Conservation (phyloP, 495 filamentous ascomycete species). For the Beverwykella pulmonaria region DNA sequence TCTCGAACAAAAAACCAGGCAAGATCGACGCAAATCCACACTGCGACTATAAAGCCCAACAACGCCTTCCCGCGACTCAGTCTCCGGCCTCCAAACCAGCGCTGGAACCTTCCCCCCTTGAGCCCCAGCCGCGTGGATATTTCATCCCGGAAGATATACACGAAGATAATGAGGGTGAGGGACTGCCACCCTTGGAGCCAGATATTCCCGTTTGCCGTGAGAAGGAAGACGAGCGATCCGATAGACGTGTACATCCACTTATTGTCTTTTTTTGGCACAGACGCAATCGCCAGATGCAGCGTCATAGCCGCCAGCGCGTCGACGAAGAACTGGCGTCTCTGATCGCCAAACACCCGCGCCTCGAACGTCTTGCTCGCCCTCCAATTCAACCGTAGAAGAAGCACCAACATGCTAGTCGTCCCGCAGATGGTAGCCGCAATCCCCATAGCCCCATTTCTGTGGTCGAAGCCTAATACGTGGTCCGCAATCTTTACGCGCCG, state of each 20-base stretch:
- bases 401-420: conserved; percentile 3
- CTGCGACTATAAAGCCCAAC: not conserved
- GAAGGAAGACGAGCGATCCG: conserved; percentile 7
- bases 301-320: conserved; percentile 18
- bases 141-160: conserved; percentile 24
- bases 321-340: not conserved
- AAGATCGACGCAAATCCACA: conserved; percentile 18
- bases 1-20: conserved; percentile 16
- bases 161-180: conserved; percentile 10
- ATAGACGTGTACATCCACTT: conserved; percentile 16
- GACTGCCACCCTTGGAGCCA: not conserved
- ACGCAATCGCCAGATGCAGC: conserved; percentile 12
- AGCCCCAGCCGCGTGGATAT: conserved; percentile 9
- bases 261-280: not conserved
- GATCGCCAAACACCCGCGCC: not conserved
- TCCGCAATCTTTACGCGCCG: not conserved
- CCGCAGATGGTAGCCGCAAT: conserved; percentile 24
- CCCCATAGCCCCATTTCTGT: conserved; percentile 27
- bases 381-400: conserved; percentile 17
- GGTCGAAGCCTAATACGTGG: conserved; percentile 9
- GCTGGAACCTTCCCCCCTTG: not conserved
- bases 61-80: conserved; percentile 10
- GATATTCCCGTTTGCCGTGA: not conserved
- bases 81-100: not conserved
- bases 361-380: conserved; percentile 18